A percentile compares a stretch with the other conserved stretches of the same genome.
phyloP scores from a whole-genome alignment of 1,139 yeast genomes.

The Geotrichum macrosporum region DNA sequence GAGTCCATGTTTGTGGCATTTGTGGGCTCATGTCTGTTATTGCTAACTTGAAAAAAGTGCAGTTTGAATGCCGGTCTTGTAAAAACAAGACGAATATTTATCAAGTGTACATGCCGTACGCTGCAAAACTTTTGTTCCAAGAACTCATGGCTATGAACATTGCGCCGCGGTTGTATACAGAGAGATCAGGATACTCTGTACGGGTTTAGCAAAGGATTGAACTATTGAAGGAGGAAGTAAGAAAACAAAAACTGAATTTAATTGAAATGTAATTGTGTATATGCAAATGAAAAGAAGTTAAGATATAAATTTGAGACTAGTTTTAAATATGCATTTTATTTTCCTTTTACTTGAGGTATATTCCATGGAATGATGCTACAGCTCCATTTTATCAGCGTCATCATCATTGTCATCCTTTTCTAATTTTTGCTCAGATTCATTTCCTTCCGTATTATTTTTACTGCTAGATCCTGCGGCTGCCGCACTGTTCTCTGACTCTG shows the following conservation, averaged over 20 bases:
- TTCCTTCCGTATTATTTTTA: slow-evolving; percentile 10
- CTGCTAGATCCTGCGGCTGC: slow-evolving; percentile 16
- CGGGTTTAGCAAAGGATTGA: slow-evolving; percentile 26
- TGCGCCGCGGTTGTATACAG: slow-evolving; percentile 44
- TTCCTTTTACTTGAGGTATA: too few species aligned
- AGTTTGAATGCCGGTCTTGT: slow-evolving; percentile 97
- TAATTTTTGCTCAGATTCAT: slow-evolving; percentile 6
- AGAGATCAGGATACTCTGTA: slow-evolving; percentile 39
- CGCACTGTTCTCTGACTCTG: slow-evolving; percentile 24
- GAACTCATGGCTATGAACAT: slow-evolving; percentile 99
- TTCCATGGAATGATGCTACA: too few species aligned
- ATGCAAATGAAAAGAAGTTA: too few species aligned
- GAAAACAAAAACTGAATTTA: slow-evolving; percentile 6
- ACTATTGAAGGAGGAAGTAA: background rate
- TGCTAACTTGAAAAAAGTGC: slow-evolving; percentile 94
- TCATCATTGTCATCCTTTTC: slow-evolving; percentile 19
- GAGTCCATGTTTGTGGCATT: slow-evolving; percentile 96
- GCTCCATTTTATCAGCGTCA: too few species aligned
- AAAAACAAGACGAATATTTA: slow-evolving; percentile 96
- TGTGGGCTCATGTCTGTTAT: slow-evolving; percentile 98
- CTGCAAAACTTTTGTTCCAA: slow-evolving; percentile 93
- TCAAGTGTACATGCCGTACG: slow-evolving; percentile 96
- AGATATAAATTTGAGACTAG: too few species aligned
- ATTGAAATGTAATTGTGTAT: too few species aligned
- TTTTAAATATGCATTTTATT: too few species aligned